phyloP scores from a whole-genome alignment of 2,329 filamentous ascomycete genomes.

The Aspergillus fijiensis region DNA sequence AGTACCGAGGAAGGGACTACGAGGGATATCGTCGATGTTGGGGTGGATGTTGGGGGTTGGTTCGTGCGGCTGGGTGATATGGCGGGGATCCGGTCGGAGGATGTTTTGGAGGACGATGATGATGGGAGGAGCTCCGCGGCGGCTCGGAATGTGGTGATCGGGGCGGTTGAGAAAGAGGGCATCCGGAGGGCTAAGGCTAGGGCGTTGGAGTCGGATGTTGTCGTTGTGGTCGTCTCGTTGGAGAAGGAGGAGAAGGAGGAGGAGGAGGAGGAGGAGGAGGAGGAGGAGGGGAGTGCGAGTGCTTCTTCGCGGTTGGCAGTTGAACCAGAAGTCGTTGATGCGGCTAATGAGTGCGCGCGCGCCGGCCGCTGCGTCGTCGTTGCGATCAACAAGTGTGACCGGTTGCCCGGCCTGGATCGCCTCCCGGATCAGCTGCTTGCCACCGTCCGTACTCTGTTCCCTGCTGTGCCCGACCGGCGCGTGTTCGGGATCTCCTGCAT shows the following conservation, averaged over 20 bases:
- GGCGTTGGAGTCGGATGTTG: conserved; percentile 78
- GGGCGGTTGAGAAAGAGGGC: conserved; percentile 80
- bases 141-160: conserved; percentile 50
- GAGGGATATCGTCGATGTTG: conserved; percentile 87
- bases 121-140: conserved; percentile 13
- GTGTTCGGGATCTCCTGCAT: conserved; percentile 72
- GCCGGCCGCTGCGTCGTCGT: conserved; percentile 56
- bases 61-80: conserved; percentile 95
- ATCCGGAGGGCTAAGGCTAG: conserved; percentile 81
- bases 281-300: conserved; percentile 18
- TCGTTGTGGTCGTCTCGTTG: conserved; percentile 77
- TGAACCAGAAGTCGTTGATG: conserved; percentile 59
- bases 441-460: conserved; percentile 42
- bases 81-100: conserved; percentile 70
- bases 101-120: neutral
- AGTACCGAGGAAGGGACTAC: conserved; percentile 92
- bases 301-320: conserved; percentile 35
- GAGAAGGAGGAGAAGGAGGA: conserved; percentile 48
- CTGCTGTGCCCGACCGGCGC: conserved; percentile 44
- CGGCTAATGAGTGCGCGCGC: conserved; percentile 51
- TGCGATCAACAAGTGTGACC: conserved; percentile 62
- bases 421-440: conserved; percentile 33
- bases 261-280: too few species aligned
- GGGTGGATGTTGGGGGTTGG: conserved; percentile 84
- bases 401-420: conserved; percentile 30